Percentiles rank a stretch among this genome's conserved stretches.
These are phyloP conservation scores for Nepenthes gracilis DNA, from an alignment of 148 eudicot species.

Conservation along the genomic window DNA sequence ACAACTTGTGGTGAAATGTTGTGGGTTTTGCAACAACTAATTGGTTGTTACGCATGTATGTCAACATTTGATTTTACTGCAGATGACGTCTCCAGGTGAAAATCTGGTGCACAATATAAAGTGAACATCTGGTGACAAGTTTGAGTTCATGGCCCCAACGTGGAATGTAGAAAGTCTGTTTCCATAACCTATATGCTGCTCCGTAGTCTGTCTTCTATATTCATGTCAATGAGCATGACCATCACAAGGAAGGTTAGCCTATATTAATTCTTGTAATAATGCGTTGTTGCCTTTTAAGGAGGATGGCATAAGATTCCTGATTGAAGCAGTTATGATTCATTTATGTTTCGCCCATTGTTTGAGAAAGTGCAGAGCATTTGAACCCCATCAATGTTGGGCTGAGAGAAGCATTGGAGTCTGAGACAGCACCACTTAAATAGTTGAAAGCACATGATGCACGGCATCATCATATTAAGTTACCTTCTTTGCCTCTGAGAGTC, in stretches of 20 bases:
- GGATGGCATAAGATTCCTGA: not conserved
- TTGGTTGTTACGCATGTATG: not conserved
- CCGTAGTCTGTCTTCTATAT: conserved; percentile 92
- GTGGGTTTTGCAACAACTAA: too few relatives aligned
- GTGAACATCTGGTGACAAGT: conserved; percentile 90
- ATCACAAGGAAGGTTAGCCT: conserved; percentile 82
- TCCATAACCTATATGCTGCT: conserved; percentile 59
- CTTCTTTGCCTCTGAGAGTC: not conserved
- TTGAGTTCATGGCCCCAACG: conserved; percentile 77
- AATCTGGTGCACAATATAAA: conserved; percentile 50
- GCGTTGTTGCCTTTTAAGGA: not conserved
- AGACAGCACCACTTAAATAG: conserved; percentile 67
- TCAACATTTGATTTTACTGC: conserved; percentile 14
- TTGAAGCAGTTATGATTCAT: not conserved
- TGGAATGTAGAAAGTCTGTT: conserved; percentile 92
- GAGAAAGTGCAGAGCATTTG: conserved; percentile 63
- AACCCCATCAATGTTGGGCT: conserved; percentile 90
- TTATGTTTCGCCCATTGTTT: not conserved
- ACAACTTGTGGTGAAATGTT: too few relatives aligned
- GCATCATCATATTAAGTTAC: conserved; percentile 78
- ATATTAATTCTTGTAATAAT: too few relatives aligned
- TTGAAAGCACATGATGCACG: conserved; percentile 85
- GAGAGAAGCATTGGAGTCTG: conserved; percentile 83
- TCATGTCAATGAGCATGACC: conserved; percentile 63
- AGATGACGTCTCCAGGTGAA: conserved; percentile 75